Evolutionary conservation across 176 grass and related monocot species (phyloP).

Genomic region (Ampelocalamus luodianensis): DNA sequence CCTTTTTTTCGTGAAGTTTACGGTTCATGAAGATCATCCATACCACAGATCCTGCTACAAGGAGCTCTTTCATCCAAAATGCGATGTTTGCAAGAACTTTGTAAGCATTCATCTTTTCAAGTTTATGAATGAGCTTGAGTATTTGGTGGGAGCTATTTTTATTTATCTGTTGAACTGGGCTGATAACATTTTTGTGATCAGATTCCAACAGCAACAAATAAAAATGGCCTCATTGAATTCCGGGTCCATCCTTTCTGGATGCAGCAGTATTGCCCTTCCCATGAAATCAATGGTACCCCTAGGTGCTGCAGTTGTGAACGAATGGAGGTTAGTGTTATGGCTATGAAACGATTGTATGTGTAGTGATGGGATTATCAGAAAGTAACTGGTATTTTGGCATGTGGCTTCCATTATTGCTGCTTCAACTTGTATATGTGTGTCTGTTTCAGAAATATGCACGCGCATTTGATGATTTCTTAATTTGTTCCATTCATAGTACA

Average conservation of each 20-base stretch:
- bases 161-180: not conserved
- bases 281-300: constrained; percentile 84
- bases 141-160: constrained; percentile 15
- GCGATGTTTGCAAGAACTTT: constrained; percentile 82
- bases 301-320: constrained; percentile 97
- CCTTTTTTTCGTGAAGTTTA: constrained; percentile 60
- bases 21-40: constrained; percentile 73
- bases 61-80: constrained; percentile 90
- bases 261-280: constrained; percentile 89
- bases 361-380: not conserved
- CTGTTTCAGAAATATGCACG: constrained; percentile 15
- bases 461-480: constrained; percentile 28
- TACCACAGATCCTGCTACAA: constrained; percentile 84
- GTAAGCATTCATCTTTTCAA: constrained; percentile 54
- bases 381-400: constrained; percentile 5
- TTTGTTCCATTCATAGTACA: constrained; percentile 10
- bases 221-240: constrained; percentile 75
- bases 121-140: constrained; percentile 10
- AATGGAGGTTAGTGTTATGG: constrained; percentile 75
- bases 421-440: constrained; percentile 16
- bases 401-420: not conserved
- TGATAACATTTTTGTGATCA: constrained; percentile 43
- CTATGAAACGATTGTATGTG: constrained; percentile 14
- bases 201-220: constrained; percentile 88
- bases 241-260: constrained; percentile 93